These are phyloP conservation scores for Neopestalotiopsis sp. DNA, from an alignment of 2,329 filamentous ascomycete genomes.

Conservation along the genomic window DNA sequence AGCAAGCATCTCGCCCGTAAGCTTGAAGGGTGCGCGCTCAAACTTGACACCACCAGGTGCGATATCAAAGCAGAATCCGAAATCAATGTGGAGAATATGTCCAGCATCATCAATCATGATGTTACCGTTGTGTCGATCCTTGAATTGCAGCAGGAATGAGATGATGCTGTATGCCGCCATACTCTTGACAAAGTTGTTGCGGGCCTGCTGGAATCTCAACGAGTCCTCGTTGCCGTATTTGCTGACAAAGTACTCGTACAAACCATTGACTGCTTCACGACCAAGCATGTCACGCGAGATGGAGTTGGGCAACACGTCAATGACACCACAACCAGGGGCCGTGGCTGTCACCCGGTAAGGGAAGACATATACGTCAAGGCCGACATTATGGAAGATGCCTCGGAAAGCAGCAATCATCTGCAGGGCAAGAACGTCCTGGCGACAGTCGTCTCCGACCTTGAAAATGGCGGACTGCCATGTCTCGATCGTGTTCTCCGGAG, in stretches of 20 bases:
- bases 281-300: constrained; percentile 99
- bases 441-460: constrained; percentile 98
- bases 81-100: constrained; percentile 98
- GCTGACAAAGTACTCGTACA: constrained; percentile 97
- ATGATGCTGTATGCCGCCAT: constrained; percentile 99
- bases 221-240: constrained; percentile 98
- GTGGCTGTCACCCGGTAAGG: constrained; percentile 97
- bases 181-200: constrained; percentile 97
- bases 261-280: constrained; percentile 93
- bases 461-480: constrained; percentile 99
- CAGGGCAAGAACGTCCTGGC: constrained; percentile 93
- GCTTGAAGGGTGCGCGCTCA: constrained; percentile 96
- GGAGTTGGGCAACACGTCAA: constrained; percentile 96
- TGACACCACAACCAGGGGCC: constrained; percentile 95
- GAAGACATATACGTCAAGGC: constrained; percentile 95
- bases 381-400: constrained; percentile 93
- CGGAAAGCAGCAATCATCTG: constrained; percentile 99
- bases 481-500: constrained; percentile 70
- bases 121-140: constrained; percentile 98
- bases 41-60: constrained; percentile 96
- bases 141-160: constrained; percentile 96
- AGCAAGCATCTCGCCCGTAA: constrained; percentile 97
- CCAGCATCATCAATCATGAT: constrained; percentile 99
- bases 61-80: constrained; percentile 99
- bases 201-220: constrained; percentile 90